Evolutionary conservation across 176 grass and related monocot genomes (phyloP), one percentile per base, ranked within the genome.

Genomic region (Oryza nivara): DNA sequence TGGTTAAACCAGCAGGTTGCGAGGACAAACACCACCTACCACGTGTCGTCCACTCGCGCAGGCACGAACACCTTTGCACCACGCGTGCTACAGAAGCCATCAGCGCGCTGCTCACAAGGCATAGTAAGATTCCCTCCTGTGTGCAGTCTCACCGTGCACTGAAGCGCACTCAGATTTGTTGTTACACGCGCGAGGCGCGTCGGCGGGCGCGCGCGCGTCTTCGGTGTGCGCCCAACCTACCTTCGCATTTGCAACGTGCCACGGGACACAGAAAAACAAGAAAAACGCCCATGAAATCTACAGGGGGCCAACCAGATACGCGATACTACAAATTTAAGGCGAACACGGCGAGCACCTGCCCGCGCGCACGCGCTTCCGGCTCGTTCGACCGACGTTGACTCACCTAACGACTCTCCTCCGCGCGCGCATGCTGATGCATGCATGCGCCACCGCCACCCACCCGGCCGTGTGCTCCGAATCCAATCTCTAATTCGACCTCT

Each of bases 41-140:
- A 20, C 15, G 49, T 43, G 6, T 23, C 30, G 45, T 56, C 66
- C 19, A 20, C n/a, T 61, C 30, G 28, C 56, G 74, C 17, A 34
- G 9, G 56, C 38, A 25, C 47, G 66, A 41, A 25, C 15, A 65
- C 80, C 85, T 52, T 44, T 0, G 9, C 77, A 19, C 7, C 41
- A 81, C 17, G 72, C 28, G 64, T 81, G 52, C 72, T 3, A 77
- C 14, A 19, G 34, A 89, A 82, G 83, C 72, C 44, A 85, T 10
- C 19, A 44, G 30, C 65, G 76, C 43, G 72, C 49, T 81, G 65
- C 22, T 47, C 72, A 35, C 72, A 65, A 52, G 52, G 65, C 77
- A 70, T 32, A 70, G 65, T 30, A 58, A 47, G 77, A 77, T 80
- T 81, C 52, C 40, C 51, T 11, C 77, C 30, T 20, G 49, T 14